These are phyloP conservation scores for Coemansia sp. DNA, from an alignment of 192 early-diverging fungal species.

Conservation along the genomic window DNA sequence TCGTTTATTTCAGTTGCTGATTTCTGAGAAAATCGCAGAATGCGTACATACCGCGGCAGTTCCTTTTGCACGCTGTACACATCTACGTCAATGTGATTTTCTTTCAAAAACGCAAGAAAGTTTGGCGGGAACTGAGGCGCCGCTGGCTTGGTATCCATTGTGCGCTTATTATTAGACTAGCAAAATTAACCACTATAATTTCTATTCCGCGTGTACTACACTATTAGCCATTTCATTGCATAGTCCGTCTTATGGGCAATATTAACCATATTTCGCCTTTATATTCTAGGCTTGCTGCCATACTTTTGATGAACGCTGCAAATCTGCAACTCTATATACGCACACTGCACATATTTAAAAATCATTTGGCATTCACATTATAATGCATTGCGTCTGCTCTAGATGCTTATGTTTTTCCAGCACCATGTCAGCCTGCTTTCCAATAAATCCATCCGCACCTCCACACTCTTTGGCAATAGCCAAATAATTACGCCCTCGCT, in stretches of 20 bases:
- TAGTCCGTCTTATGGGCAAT: too few species aligned
- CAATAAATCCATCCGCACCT: slow-evolving; percentile 12
- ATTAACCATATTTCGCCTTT: too few species aligned
- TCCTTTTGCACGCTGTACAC: slow-evolving; percentile 60
- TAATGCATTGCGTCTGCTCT: not conserved
- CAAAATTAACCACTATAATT: too few species aligned
- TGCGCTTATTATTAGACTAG: too few species aligned
- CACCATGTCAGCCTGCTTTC: slow-evolving; percentile 7
- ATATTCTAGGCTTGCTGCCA: too few species aligned
- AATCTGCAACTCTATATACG: too few species aligned
- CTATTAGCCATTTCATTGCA: too few species aligned
- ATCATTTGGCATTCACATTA: too few species aligned
- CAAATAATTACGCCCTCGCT: slow-evolving; percentile 17
- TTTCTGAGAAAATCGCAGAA: slow-evolving; percentile 47
- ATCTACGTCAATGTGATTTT: slow-evolving; percentile 66
- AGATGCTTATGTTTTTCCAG: slow-evolving; percentile 3
- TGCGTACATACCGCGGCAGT: slow-evolving; percentile 78
- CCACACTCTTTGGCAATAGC: slow-evolving; percentile 17
- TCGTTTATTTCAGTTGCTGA: slow-evolving; percentile 20
- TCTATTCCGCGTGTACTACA: too few species aligned
- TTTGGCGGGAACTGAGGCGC: not conserved
- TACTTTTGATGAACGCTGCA: too few species aligned
- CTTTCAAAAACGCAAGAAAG: slow-evolving; percentile 68
- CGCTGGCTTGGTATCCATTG: too few species aligned
- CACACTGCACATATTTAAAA: too few species aligned